Evolutionary conservation across 306 rosid genomes (phyloP), one percentile per base, ranked within the genome.

Genomic region (Ormosia emarginata): DNA sequence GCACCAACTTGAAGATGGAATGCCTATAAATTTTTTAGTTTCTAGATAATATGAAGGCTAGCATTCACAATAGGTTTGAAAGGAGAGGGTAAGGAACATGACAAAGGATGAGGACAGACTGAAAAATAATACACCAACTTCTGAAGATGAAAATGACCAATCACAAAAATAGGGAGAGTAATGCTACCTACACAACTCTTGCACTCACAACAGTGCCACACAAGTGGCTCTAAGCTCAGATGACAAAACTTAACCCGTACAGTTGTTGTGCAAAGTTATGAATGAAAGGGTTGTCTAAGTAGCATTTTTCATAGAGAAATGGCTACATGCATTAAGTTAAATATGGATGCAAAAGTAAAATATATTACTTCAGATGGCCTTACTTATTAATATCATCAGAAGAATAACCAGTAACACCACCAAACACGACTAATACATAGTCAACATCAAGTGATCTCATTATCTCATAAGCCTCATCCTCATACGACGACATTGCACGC

Each of bases 381-480:
- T 96, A 96, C 99, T 96, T 96, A 86, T 96, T 96, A 83, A 96
- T 96, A 79, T 96, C 99, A 78, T 96, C 99, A 34, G 99, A 96
- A 79, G 99, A 96, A 87, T 96, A 96, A 68, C 99, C 99, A 34
- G 99, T 92, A 77, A 96, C 99, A 75, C 99, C 99, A 64, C 99
- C 99, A 43, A 96, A 96, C 76, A 96, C 99, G 70, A 96, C 99
- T 73, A 96, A 86, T 32, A 96, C 99, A 90, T 96, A 96, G 82
- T 92, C 92, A 69, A 96, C 99, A 24, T 96, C 99, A 61, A 96
- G 98, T 0, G 98, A 92, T 85, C 82, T 88, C 97, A 96, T 96
- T 67, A 96, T 96, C 11, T 93, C 98, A 83, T 92, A 93, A 18
- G 98, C 99, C 89, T 96, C 99, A 39, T 90, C 97, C 87, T 96